Base-by-base conservation (phyloP, 2,329 filamentous ascomycete genomes). In the Aspergillus thermomutatus region DNA sequence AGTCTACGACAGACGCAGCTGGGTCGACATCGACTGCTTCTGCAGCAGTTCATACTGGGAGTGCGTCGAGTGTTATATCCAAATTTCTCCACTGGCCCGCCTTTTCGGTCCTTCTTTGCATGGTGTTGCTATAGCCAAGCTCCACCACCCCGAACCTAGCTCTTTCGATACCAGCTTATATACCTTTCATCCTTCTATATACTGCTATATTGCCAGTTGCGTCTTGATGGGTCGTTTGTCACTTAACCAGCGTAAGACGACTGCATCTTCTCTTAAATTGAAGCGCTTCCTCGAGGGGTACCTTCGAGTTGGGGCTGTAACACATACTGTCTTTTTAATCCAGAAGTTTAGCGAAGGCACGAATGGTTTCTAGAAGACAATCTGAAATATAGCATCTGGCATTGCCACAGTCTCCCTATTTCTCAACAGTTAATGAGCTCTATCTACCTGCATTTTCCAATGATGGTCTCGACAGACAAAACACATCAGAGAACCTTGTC, bases 401-500 rank as follows among this genome's bases (percentile, higher is more conserved):
- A 37, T 37, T 31, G 14, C 31, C 31, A 17, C 14, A 37, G 31
- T 37, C 14, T 37, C 31, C 31, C 31, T 3, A 7, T 11, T 10
- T 21, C 4, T 45, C n/a, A 19, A 23, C 19, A 5, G 9, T 6
- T n/a, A 23, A 45, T 23, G 41, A 45, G 41, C 41, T 37, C 23
- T 49, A 55, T 25, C 56, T 41, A 48, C 46, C 17, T 41, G 19
- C 40, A 50, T 54, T 50, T 50, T 53, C 31, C 46, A 55, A 57
- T 57, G 48, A 45, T 49, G 23, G 49, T 52, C 41, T 41, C 50
- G 48, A 43, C 27, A 19, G 57, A 1, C 23, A 46, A 25, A 6
- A 26, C 21, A 17, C 17, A 23, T 57, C 49, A 68, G 50, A 68
- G 50, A 11, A 55, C 60, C 54, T 68, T 75, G 49, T 76, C 69